These are phyloP conservation scores for Puccinia coronata DNA, from an alignment of 1,284 basidiomycete genomes.

Conservation along the genomic window DNA sequence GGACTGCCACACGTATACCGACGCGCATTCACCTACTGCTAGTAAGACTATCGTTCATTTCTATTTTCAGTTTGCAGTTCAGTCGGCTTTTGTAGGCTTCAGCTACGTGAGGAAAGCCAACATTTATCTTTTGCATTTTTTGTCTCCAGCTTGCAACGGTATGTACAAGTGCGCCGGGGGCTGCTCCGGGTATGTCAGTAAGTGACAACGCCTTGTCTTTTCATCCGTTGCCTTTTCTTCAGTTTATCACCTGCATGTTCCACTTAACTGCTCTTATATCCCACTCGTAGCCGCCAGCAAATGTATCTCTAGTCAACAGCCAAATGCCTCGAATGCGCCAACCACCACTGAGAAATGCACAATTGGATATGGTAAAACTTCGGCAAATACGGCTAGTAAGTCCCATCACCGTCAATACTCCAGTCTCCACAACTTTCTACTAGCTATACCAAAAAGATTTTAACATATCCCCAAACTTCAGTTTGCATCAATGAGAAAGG, in stretches of 20 bases:
- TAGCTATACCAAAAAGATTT: neutral
- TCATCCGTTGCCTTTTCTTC: neutral
- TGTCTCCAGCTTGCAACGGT: constrained; percentile 5
- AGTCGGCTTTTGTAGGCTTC: neutral
- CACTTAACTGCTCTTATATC: neutral
- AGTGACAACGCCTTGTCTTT: neutral
- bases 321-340: neutral
- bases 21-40: neutral
- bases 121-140: neutral
- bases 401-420: neutral
- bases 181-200: neutral
- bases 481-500: constrained; percentile 1
- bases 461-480: neutral
- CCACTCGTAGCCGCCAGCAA: neutral
- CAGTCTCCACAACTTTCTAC: no score
- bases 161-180: constrained; percentile 10
- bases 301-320: neutral
- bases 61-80: neutral
- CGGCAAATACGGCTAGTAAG: constrained; percentile 16
- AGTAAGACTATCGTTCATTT: neutral
- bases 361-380: constrained; percentile 4
- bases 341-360: constrained; percentile 3
- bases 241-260: neutral
- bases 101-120: neutral
- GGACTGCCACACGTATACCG: constrained; percentile 10